Conservation (phyloP, 495 filamentous ascomycete species). For the Parathielavia appendiculata region DNA sequence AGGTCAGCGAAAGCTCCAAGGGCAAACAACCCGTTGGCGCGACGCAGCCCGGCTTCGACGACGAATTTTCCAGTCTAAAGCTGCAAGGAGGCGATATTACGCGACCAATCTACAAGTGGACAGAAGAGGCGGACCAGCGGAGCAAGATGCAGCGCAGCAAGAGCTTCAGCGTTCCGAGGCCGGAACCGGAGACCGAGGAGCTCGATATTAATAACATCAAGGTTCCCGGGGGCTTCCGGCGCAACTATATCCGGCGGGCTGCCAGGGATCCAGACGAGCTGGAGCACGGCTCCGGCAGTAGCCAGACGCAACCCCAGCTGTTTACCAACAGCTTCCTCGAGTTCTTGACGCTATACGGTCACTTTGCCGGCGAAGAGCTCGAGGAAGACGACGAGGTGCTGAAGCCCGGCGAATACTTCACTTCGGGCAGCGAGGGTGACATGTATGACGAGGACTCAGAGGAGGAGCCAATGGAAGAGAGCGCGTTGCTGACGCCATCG, state of each 20-base stretch:
- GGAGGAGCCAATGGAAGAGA: slow-evolving; percentile 74
- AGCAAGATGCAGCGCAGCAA: slow-evolving; percentile 63
- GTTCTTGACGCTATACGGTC: slow-evolving; percentile 89
- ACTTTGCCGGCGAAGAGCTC: slow-evolving; percentile 93
- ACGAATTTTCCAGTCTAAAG: slow-evolving; percentile 83
- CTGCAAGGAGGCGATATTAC: slow-evolving; percentile 94
- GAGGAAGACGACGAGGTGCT: slow-evolving; percentile 92
- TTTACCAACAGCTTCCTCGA: slow-evolving; percentile 91
- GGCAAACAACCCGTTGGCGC: slow-evolving; percentile 44
- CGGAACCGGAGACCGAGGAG: slow-evolving; percentile 68
- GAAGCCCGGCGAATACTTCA: slow-evolving; percentile 78
- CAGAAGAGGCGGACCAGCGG: slow-evolving; percentile 68
- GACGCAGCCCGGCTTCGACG: slow-evolving; percentile 38
- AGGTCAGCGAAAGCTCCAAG: slow-evolving; percentile 39
- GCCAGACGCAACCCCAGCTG: slow-evolving; percentile 51
- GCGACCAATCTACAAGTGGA: slow-evolving; percentile 89
- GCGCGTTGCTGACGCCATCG: slow-evolving; percentile 69
- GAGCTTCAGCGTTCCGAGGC: slow-evolving; percentile 74
- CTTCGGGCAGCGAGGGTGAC: slow-evolving; percentile 57
- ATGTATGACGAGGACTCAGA: slow-evolving; percentile 48
- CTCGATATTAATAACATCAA: slow-evolving; percentile 84
- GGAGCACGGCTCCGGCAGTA: slow-evolving; percentile 37
- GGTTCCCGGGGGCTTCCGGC: slow-evolving; percentile 85
- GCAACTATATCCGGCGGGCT: slow-evolving; percentile 74
- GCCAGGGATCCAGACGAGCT: slow-evolving; percentile 52